phyloP scores from a whole-genome alignment of 1,139 yeast species.

The Candida tetrigidarum region DNA sequence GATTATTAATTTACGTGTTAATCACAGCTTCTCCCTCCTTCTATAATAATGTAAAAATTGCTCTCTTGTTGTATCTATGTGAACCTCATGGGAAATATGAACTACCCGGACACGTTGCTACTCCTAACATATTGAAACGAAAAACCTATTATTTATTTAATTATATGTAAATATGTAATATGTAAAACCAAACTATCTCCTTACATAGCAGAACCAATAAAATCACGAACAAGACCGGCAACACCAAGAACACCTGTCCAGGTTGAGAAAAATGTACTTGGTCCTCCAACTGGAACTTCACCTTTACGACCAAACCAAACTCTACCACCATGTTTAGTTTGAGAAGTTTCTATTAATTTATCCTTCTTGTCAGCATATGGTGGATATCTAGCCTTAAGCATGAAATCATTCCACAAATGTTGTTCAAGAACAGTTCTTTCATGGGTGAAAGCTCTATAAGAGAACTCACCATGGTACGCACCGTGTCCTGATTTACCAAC shows the following conservation, averaged over 20 bases:
- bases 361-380: conserved; percentile 53
- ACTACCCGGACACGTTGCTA: no score
- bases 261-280: conserved; percentile 32
- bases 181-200: background rate
- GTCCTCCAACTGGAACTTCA: conserved; percentile 39
- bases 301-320: conserved; percentile 43
- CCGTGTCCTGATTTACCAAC: conserved; percentile 82
- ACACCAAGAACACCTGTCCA: conserved; percentile 33
- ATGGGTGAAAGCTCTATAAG: conserved; percentile 77
- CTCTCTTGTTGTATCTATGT: no score
- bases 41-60: no score
- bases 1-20: no score
- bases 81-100: no score
- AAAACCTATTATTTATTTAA: no score
- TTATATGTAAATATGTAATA: no score
- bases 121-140: no score
- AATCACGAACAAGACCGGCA: conserved; percentile 13
- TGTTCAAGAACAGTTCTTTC: conserved; percentile 70
- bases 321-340: conserved; percentile 22
- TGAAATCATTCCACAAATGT: conserved; percentile 65
- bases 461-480: conserved; percentile 76
- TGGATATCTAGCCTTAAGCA: conserved; percentile 66
- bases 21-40: no score
- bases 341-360: conserved; percentile 26
- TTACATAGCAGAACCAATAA: conserved; percentile 10